These are phyloP conservation scores for Nakazawaea pomicola DNA, from an alignment of 805 yeast species.

Conservation along the genomic window DNA sequence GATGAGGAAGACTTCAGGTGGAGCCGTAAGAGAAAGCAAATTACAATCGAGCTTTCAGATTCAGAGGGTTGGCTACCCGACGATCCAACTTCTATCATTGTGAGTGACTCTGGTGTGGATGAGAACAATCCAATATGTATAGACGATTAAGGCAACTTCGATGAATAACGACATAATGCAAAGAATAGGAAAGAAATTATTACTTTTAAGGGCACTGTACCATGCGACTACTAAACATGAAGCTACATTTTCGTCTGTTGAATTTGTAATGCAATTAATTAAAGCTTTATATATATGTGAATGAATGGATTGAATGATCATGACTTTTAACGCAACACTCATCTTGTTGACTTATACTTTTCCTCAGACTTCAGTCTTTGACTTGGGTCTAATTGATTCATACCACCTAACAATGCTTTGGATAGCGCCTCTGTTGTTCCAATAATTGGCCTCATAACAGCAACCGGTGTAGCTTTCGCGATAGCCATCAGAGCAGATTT, in stretches of 20 bases:
- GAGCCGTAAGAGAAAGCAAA: neutral
- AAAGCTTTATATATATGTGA: no score
- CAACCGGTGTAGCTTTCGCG: constrained; percentile 74
- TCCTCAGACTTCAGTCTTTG: constrained; percentile 56
- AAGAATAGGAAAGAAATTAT: no score
- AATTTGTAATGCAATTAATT: no score
- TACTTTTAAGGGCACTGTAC: no score
- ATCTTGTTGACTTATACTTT: constrained; percentile 45
- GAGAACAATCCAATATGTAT: constrained; percentile 1
- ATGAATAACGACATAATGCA: no score
- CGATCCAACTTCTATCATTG: neutral
- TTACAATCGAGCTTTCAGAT: neutral
- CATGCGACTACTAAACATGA: no score
- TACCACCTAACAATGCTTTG: constrained; percentile 75
- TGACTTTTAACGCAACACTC: no score
- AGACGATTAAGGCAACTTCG: neutral
- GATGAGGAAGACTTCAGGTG: neutral
- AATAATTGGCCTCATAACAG: constrained; percentile 76
- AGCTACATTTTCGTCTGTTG: neutral
- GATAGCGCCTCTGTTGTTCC: constrained; percentile 92
- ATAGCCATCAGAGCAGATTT: constrained; percentile 64
- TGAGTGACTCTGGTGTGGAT: neutral
- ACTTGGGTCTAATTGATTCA: constrained; percentile 71
- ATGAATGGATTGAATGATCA: no score
- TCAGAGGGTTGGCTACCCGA: neutral